These are phyloP conservation scores for Cercophora scortea DNA, from an alignment of 495 filamentous ascomycete genomes.

Conservation along the genomic window DNA sequence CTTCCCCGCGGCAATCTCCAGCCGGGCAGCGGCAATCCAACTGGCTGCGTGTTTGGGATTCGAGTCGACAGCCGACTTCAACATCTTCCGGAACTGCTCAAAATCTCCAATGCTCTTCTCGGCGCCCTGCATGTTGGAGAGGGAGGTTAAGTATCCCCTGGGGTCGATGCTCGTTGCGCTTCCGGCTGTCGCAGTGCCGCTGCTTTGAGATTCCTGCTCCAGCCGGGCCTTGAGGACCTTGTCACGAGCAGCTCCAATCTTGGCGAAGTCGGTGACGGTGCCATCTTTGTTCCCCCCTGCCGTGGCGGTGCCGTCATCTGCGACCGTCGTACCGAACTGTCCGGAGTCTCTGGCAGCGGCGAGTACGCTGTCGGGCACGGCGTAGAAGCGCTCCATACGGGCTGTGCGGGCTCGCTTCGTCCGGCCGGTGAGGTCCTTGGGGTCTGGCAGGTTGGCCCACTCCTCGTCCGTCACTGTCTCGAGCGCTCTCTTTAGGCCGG, in stretches of 20 bases:
- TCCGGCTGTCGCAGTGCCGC: conserved; percentile 63
- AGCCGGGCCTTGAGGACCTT: conserved; percentile 87
- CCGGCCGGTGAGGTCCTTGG: conserved; percentile 91
- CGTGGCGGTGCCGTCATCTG: conserved; percentile 60
- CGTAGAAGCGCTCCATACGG: conserved; percentile 80
- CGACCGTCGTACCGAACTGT: conserved; percentile 77
- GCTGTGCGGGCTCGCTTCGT: conserved; percentile 80
- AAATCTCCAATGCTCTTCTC: conserved; percentile 90
- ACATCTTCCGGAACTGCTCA: conserved; percentile 84
- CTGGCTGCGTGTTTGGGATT: conserved; percentile 94
- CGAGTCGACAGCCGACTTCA: conserved; percentile 91
- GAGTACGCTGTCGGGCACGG: conserved; percentile 93
- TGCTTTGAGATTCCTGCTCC: conserved; percentile 73
- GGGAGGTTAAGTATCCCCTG: conserved; percentile 87
- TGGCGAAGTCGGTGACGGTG: conserved; percentile 95
- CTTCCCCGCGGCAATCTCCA: conserved; percentile 89
- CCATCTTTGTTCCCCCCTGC: conserved; percentile 55
- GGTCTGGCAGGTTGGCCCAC: conserved; percentile 92
- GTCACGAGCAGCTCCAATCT: conserved; percentile 91
- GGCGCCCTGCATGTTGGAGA: conserved; percentile 69
- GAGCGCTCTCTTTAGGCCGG: conserved; percentile 85
- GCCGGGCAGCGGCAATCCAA: conserved; percentile 88
- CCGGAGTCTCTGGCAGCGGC: conserved; percentile 71
- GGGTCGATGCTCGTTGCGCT: conserved; percentile 90
- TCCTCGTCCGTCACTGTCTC: conserved; percentile 88